phyloP scores from a whole-genome alignment of 2,329 filamentous ascomycete genomes.

The Epichloe elymi region DNA sequence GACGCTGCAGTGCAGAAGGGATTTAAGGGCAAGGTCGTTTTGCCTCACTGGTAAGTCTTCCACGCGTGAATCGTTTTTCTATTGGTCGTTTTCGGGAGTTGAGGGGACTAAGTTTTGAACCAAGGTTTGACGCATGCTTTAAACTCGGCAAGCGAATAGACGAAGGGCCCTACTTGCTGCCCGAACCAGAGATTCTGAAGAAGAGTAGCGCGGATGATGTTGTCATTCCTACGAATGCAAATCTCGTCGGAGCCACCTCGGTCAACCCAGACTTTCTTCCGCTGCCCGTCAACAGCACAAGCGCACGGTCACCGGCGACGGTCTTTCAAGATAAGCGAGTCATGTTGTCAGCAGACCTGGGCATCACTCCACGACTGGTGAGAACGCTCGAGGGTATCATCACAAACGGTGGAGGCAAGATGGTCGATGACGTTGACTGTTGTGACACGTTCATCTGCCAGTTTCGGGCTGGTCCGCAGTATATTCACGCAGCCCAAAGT shows the following conservation, averaged over 20 bases:
- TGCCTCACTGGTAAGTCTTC: conserved; percentile 70
- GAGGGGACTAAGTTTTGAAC: neutral
- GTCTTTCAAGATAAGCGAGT: conserved; percentile 71
- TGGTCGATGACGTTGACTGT: conserved; percentile 51
- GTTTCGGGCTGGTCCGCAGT: conserved; percentile 70
- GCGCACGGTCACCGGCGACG: conserved; percentile 40
- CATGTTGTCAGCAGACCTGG: conserved; percentile 63
- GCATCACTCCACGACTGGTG: conserved; percentile 52
- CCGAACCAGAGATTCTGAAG: conserved; percentile 71
- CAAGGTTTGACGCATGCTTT: conserved; percentile 90
- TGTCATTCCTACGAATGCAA: conserved; percentile 41
- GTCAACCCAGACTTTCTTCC: conserved; percentile 30
- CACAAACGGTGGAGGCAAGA: conserved; percentile 51
- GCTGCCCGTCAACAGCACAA: conserved; percentile 27
- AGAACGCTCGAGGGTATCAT: conserved; percentile 61
- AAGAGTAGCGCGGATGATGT: conserved; percentile 41
- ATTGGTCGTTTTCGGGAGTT: too few relatives aligned
- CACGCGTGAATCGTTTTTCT: neutral
- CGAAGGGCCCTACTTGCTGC: conserved; percentile 73
- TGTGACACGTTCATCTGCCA: conserved; percentile 81
- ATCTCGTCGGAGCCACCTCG: conserved; percentile 55
- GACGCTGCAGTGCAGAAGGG: conserved; percentile 48
- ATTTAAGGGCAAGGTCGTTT: conserved; percentile 65
- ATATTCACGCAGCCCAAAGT: conserved; percentile 59
- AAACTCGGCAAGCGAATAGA: conserved; percentile 84